Conservation (phyloP, 225 moss, liverwort and hornwort species). For the Physcomitrellopsis africana region DNA sequence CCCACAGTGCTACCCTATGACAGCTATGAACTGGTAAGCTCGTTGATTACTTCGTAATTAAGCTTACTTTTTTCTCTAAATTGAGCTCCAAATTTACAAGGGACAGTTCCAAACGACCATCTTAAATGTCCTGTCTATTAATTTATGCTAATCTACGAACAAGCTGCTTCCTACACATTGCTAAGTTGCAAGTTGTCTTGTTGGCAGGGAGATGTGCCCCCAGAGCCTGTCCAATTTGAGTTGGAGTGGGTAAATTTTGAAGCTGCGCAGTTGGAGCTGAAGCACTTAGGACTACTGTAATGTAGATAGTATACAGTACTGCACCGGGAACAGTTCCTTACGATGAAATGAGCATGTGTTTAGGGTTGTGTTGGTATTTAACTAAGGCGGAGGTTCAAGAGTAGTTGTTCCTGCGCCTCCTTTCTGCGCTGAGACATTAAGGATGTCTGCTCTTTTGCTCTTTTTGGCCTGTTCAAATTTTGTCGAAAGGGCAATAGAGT, state of each 20-base stretch:
- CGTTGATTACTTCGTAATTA: no score
- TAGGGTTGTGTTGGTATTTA: not conserved
- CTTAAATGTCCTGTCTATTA: not conserved
- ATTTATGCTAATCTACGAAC: not conserved
- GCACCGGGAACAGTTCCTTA: not conserved
- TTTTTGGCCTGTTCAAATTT: no score
- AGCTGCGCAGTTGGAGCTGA: slow-evolving; percentile 51
- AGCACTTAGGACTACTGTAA: slow-evolving; percentile 47
- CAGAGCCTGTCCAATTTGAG: slow-evolving; percentile 62
- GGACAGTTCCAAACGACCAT: no score
- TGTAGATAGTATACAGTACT: slow-evolving; percentile 21
- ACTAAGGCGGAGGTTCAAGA: not conserved
- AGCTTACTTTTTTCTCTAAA: no score
- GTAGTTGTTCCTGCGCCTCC: not conserved
- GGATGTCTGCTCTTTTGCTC: no score
- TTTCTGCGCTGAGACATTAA: no score
- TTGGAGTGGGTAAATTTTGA: slow-evolving; percentile 59
- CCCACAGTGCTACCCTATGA: slow-evolving; percentile 57
- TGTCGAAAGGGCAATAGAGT: no score
- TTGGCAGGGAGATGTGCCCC: slow-evolving; percentile 57
- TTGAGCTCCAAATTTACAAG: no score
- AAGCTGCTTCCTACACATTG: not conserved
- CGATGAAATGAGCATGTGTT: not conserved
- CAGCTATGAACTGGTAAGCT: slow-evolving; percentile 59
- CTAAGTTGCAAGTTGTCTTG: not conserved